phyloP scores from a whole-genome alignment of 495 filamentous ascomycete genomes.

The Friedmanniomyces simplex region DNA sequence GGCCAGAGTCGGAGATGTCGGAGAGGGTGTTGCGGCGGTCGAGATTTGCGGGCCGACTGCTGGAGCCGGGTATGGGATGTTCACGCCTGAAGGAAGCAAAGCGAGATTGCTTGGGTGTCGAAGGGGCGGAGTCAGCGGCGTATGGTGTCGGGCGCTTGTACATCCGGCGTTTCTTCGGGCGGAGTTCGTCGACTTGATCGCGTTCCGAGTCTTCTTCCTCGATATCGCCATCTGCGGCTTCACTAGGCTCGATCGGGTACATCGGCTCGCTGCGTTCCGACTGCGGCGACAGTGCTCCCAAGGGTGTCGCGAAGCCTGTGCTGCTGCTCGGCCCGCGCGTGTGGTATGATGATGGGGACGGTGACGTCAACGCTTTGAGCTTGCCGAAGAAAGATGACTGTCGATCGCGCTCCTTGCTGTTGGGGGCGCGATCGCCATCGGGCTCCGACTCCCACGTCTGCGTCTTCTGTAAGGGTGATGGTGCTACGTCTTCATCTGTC shows the following conservation, averaged over 20 bases:
- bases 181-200: conserved; percentile 16
- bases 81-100: conserved; percentile 23
- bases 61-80: conserved; percentile 20
- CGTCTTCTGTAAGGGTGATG: conserved; percentile 19
- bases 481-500: conserved; percentile 15
- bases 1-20: conserved; percentile 52
- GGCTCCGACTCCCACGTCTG: conserved; percentile 26
- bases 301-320: conserved; percentile 23
- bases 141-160: conserved; percentile 24
- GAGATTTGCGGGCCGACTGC: conserved; percentile 18
- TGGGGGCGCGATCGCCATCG: conserved; percentile 21
- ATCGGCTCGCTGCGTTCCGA: conserved; percentile 21
- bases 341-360: conserved; percentile 26
- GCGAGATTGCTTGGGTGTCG: conserved; percentile 42
- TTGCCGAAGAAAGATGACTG: conserved; percentile 31
- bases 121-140: conserved; percentile 47
- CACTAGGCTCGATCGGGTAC: conserved; percentile 21
- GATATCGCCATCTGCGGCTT: conserved; percentile 31
- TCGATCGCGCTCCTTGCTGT: conserved; percentile 7
- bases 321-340: conserved; percentile 27
- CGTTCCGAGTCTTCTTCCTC: conserved; percentile 32
- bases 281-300: conserved; percentile 18
- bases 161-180: conserved; percentile 25
- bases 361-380: conserved; percentile 32
- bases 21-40: conserved; percentile 51